Conservation (phyloP, 2,329 filamentous ascomycete species). For the Myotisia sp. region DNA sequence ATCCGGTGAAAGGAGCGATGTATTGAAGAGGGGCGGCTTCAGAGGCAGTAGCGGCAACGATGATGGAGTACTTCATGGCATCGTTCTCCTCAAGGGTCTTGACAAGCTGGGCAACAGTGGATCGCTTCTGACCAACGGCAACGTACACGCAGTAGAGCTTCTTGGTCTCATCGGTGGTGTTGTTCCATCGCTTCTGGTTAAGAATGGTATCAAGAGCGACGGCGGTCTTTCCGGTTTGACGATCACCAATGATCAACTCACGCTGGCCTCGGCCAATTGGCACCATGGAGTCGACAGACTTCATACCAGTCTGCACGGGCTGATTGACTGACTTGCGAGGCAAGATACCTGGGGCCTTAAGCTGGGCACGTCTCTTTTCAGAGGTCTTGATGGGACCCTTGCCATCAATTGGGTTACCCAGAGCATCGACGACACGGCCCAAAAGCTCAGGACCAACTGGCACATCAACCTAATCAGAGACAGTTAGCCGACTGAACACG, state of each 20-base stretch:
- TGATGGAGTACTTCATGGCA: slow-evolving; percentile 92
- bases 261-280: slow-evolving; percentile 99
- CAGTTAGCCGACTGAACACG: slow-evolving; percentile 1
- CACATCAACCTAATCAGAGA: slow-evolving; percentile 62
- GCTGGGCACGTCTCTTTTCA: slow-evolving; percentile 87
- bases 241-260: slow-evolving; percentile 99
- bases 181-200: slow-evolving; percentile 99
- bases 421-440: slow-evolving; percentile 94
- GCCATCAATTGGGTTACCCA: slow-evolving; percentile 98
- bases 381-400: slow-evolving; percentile 93
- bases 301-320: slow-evolving; percentile 98
- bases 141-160: slow-evolving; percentile 99
- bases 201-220: slow-evolving; percentile 96
- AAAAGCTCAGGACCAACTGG: slow-evolving; percentile 86
- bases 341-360: slow-evolving; percentile 97
- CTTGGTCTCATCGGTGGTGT: slow-evolving; percentile 70
- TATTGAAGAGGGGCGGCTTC: slow-evolving; percentile 94
- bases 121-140: slow-evolving; percentile 97
- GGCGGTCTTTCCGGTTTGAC: slow-evolving; percentile 99
- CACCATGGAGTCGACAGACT: slow-evolving; percentile 99
- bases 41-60: slow-evolving; percentile 92
- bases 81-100: slow-evolving; percentile 99
- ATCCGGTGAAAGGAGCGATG: slow-evolving; percentile 74
- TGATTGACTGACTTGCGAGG: slow-evolving; percentile 94
- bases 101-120: slow-evolving; percentile 96